Evolutionary conservation across 202 grass and related monocot species (phyloP).

Genomic region (Tripidium arundinaceum): DNA sequence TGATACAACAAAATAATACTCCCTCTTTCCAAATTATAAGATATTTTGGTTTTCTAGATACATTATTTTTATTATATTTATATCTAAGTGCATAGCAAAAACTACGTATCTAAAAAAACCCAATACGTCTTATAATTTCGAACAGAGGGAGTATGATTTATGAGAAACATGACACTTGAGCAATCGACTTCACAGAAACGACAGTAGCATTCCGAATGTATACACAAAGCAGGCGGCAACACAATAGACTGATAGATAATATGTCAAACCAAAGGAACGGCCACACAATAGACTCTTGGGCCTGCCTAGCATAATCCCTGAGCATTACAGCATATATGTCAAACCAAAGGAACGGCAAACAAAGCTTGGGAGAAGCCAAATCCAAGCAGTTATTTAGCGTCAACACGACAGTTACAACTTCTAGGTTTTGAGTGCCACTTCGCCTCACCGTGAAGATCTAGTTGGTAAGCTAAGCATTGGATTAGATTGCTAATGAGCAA

Average conservation of each 20-base stretch:
- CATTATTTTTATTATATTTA: too few species aligned
- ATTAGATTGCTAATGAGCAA: conserved; percentile 22
- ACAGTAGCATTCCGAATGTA: conserved; percentile 5
- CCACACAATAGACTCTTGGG: neutral
- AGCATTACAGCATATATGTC: conserved; percentile 9
- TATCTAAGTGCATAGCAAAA: too few species aligned
- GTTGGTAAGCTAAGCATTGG: neutral
- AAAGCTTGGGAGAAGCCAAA: too few species aligned
- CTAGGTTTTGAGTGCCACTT: neutral
- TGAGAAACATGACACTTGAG: too few species aligned
- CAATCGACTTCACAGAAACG: neutral
- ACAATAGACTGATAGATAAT: neutral
- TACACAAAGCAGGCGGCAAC: conserved; percentile 6
- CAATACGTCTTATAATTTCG: too few species aligned
- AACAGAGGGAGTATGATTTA: too few species aligned
- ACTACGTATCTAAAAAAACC: too few species aligned
- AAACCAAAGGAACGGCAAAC: neutral
- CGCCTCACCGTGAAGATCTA: neutral
- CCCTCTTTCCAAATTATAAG: too few species aligned
- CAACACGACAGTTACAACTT: conserved; percentile 5
- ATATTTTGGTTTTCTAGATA: too few species aligned
- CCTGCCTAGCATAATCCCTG: conserved; percentile 9
- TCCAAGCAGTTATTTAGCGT: neutral
- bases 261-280: too few species aligned
- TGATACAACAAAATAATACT: too few species aligned